Evolutionary conservation across 352 stramenopile genomes (phyloP), one percentile per base, ranked within the genome.

Genomic region (Phytophthora sp.): DNA sequence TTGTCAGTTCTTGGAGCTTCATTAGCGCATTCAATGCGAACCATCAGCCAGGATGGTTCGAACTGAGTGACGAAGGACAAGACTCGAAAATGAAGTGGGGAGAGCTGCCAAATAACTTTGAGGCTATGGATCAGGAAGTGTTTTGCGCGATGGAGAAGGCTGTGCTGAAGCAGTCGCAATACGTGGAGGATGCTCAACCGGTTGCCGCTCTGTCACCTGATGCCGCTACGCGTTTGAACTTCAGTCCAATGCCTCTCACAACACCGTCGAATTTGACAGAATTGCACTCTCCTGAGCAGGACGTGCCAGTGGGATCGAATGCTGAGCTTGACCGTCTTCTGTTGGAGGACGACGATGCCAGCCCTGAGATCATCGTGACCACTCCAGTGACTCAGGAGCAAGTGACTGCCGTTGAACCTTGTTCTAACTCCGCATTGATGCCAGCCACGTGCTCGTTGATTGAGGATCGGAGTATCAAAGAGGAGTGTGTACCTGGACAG

Each of bases 1-100:
- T 72, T n/a, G 26, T 72, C 26, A 46, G 6, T 28, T 67, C 63
- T 2, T 68, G 61, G 49, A 26, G 18, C 4, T 69, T 72, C 21
- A 68, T 72, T 10, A 28, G 18, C 20, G 20, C 30, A 3, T 72
- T 72, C 24, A 69, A 68, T 13, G 21, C 3, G 3, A 13, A 53
- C 4, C 44, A 68, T 27, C 35, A 55, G 4, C 57, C 63, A 15
- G 63, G 63, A n/a, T 72, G 63, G 63, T 72, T 72, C 46, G 52
- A 64, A 17, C 42, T 72, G 6, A 34, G 20, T 17, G 63, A 72
- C 8, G 10, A 20, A 0, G 48, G 68, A 24, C 34, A 54, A 46
- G 57, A 72, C n/a, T 26, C 27, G 3, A 27, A 20, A 13, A 45
- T 67, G 0, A 41, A 32, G 10, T 67, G 57, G 56, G 27, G 20